Base-by-base conservation (phyloP, 306 rosid species). In the Vigna reflexopilosa region DNA sequence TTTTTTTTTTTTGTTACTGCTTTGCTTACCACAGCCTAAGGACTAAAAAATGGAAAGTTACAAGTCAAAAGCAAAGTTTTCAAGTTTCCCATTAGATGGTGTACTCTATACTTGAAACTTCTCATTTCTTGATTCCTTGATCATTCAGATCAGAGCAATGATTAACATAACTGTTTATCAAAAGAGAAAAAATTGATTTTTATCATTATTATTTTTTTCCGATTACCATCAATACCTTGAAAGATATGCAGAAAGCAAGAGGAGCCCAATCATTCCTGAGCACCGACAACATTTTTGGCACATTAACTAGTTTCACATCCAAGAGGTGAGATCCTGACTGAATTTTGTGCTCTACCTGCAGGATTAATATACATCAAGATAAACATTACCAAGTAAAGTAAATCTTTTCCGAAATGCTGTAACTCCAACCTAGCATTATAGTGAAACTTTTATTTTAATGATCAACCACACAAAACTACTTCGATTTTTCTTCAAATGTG, bases 331-430 rank as follows among this genome's bases (percentile, higher is more conserved):
- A 86, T 76, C 91, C 97, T 40, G 98, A 95, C 87, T 93, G 98
- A 79, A 93, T 93, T 85, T 95, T 95, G 84, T 95, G 99, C 63
- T 87, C 97, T 44, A 79, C 98, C 98, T 93, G 88, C 82, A 93
- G 34, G 75, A 81, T 61, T 10, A 64, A 82, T 45, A 17, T 40
- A 32, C 44, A 77, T 30, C 75, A 71, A 40, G 15, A 68, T 61
- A 52, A 36, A 70, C 48, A 80, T 65, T 58, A 64, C 16, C 68
- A 54, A 38, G 45, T 54, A 52, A 54, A 56, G 68, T 44, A 49
- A 12, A 77, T 64, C n/a, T 32, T 20, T 24, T 67, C 16, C 9
- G 14, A 48, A 48, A 34, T n/a, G 52, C 38, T 48, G 40, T n/a
- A 56, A 67, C 34, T 45, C 15, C 67, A 44, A 73, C 38, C 56